phyloP scores from a whole-genome alignment of 768 basidiomycete species.

The Macrolepiota dolichaula region DNA sequence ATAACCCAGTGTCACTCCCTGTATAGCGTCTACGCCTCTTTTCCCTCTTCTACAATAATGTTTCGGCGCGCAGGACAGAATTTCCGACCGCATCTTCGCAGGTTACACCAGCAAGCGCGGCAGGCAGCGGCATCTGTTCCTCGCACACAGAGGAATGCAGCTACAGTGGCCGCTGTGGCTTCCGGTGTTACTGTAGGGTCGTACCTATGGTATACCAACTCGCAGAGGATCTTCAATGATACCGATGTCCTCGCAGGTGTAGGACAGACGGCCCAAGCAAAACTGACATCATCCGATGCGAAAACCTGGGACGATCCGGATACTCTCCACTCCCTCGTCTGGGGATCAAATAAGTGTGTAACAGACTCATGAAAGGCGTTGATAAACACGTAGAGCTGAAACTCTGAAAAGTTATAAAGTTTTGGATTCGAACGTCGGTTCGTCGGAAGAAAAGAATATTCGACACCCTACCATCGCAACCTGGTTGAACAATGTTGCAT shows the following conservation, averaged over 20 bases:
- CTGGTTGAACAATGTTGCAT: conserved; percentile 66
- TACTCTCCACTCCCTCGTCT: conserved; percentile 50
- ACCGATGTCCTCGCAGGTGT: conserved; percentile 8
- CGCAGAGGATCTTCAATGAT: conserved; percentile 30
- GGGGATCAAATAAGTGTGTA: conserved; percentile 74
- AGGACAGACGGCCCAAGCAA: conserved; percentile 15
- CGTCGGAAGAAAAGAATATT: conserved; percentile 27
- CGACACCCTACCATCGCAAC: conserved; percentile 46
- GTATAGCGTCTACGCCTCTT: not conserved
- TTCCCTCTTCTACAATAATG: conserved; percentile 18
- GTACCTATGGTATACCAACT: conserved; percentile 35
- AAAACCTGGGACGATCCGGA: conserved; percentile 20
- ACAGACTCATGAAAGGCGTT: conserved; percentile 1
- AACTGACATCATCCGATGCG: conserved; percentile 11
- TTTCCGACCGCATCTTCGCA: conserved; percentile 20
- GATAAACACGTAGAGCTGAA: not conserved
- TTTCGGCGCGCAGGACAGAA: conserved; percentile 24
- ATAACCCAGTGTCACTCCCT: not conserved
- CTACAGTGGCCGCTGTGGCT: conserved; percentile 19
- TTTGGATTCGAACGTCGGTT: conserved; percentile 30
- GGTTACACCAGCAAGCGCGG: conserved; percentile 22
- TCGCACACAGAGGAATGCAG: conserved; percentile 13
- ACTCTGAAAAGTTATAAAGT: conserved; percentile 28
- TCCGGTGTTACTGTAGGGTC: conserved; percentile 32
- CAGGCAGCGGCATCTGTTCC: conserved; percentile 19